phyloP scores from a whole-genome alignment of 805 yeast species.

The Monosporozyma servazzii region DNA sequence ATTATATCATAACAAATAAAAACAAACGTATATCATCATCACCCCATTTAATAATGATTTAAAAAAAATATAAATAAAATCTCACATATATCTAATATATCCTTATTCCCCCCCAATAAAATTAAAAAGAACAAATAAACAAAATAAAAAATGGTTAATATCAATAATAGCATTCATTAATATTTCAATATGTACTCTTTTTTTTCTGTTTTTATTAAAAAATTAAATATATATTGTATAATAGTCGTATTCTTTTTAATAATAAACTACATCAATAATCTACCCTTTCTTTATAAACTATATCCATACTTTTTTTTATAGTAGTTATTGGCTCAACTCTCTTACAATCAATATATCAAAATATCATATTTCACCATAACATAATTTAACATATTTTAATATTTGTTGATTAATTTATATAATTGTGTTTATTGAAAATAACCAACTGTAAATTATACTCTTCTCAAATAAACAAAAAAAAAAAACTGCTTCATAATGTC shows the following conservation, averaged over 20 bases:
- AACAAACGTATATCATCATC: not conserved
- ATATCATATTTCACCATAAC: no score
- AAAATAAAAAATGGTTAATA: not conserved
- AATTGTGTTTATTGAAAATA: no score
- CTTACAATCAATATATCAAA: no score
- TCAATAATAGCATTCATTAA: not conserved
- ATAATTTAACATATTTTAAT: no score
- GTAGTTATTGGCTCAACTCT: no score
- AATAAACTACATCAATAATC: not conserved
- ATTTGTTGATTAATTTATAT: no score
- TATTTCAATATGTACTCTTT: not conserved
- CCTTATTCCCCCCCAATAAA: not conserved
- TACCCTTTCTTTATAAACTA: no score
- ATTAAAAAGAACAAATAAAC: not conserved
- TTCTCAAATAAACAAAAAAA: no score
- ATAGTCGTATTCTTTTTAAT: not conserved
- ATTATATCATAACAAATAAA: constrained; percentile 1
- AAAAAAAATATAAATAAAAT: no score
- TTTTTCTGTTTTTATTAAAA: not conserved
- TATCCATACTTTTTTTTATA: no score
- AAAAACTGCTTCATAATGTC: no score
- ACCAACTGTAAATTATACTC: no score
- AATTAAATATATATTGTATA: not conserved
- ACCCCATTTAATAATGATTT: not conserved
- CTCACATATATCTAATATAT: constrained; percentile 1